Percentiles rank a stretch among this genome's conserved stretches.
These are phyloP conservation scores for Entomortierella beljakovae DNA, from an alignment of 192 early-diverging fungal species.

Conservation along the genomic window DNA sequence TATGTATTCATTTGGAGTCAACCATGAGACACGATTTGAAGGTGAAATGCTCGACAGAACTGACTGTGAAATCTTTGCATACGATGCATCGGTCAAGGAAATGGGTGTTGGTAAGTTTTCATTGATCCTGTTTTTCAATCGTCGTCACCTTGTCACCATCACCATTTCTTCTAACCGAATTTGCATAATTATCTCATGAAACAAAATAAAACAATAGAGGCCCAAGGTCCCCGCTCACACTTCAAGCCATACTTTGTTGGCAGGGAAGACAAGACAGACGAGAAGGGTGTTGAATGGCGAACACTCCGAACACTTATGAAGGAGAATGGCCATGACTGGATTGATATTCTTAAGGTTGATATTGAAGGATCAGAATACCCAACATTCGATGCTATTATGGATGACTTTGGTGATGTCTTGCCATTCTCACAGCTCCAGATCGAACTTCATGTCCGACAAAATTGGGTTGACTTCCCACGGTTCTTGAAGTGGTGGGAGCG, in stretches of 20 bases:
- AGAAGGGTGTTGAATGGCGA: conserved; percentile 13
- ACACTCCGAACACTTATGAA: conserved; percentile 26
- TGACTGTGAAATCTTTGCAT: conserved; percentile 28
- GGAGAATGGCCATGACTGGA: conserved; percentile 33
- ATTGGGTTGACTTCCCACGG: conserved; percentile 1
- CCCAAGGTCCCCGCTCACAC: conserved; percentile 17
- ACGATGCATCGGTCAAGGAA: conserved; percentile 27
- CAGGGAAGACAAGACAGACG: conserved; percentile 5
- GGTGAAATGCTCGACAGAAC: conserved; percentile 43
- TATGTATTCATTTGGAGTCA: conserved; percentile 41
- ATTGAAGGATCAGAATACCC: conserved; percentile 22
- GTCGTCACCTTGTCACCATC: conserved; percentile 11
- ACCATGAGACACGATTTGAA: conserved; percentile 40
- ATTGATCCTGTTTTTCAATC: not conserved
- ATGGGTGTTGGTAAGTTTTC: conserved; percentile 24
- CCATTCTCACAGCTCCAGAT: conserved; percentile 44
- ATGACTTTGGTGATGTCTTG: conserved; percentile 28
- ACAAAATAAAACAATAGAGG: too few species aligned
- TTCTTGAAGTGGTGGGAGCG: conserved; percentile 42
- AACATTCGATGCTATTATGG: conserved; percentile 22
- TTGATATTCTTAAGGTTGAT: conserved; percentile 33
- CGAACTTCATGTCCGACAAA: conserved; percentile 26
- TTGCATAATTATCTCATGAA: too few species aligned
- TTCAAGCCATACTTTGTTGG: conserved; percentile 48
- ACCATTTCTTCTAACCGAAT: too few species aligned